A percentile compares a stretch with the other conserved stretches of the same genome.
Conservation (phyloP, 1,284 basidiomycete species). For the Coniferiporia sulphurascens region DNA sequence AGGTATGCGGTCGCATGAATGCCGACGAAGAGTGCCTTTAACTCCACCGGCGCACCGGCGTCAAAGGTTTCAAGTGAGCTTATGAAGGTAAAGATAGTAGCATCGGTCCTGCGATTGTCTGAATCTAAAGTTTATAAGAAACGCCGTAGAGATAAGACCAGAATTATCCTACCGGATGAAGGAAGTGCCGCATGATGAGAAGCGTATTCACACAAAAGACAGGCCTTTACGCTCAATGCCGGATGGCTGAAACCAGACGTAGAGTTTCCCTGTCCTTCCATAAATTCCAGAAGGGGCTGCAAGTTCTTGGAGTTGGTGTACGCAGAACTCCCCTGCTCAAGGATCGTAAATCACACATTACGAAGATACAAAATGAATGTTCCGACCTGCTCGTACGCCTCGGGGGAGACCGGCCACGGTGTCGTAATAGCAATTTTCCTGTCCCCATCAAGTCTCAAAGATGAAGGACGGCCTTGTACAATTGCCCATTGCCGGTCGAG, state of each 20-base stretch:
- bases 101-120: slow-evolving; percentile 7
- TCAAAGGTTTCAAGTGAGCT: slow-evolving; percentile 12
- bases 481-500: slow-evolving; percentile 15
- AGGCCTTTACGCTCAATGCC: slow-evolving; percentile 11
- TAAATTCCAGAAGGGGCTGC: slow-evolving; percentile 6
- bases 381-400: slow-evolving; percentile 6
- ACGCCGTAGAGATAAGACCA: neutral
- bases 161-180: slow-evolving; percentile 5
- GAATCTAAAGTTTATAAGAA: slow-evolving; percentile 1
- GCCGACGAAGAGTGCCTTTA: slow-evolving; percentile 3
- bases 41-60: neutral
- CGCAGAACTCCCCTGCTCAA: neutral
- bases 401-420: slow-evolving; percentile 11
- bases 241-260: slow-evolving; percentile 12
- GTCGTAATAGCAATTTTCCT: slow-evolving; percentile 10
- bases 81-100: slow-evolving; percentile 11
- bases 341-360: neutral
- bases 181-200: slow-evolving; percentile 5
- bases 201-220: slow-evolving; percentile 8
- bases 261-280: slow-evolving; percentile 9
- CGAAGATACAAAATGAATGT: neutral
- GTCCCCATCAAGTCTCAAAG: slow-evolving; percentile 5
- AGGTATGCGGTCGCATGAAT: slow-evolving; percentile 13
- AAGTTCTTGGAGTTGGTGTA: neutral
- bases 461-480: slow-evolving; percentile 9